These are phyloP conservation scores for Harringtonia lauricola DNA, from an alignment of 2,329 filamentous ascomycete genomes.

Conservation along the genomic window DNA sequence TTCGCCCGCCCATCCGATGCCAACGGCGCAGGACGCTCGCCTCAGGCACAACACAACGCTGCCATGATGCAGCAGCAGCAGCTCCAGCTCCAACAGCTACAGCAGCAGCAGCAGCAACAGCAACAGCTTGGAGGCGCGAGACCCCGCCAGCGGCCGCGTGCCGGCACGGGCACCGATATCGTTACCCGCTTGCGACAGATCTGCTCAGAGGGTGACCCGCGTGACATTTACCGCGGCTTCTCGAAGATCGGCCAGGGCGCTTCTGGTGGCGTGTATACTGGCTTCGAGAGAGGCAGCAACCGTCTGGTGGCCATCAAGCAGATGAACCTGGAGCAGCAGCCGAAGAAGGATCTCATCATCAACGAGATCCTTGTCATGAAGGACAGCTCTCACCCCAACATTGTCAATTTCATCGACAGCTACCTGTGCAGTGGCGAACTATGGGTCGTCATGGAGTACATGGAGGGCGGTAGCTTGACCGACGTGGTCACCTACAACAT, in stretches of 20 bases:
- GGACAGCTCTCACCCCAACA: constrained; percentile 95
- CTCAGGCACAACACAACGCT: constrained; percentile 13
- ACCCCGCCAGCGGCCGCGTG: constrained; percentile 65
- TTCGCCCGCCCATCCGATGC: constrained; percentile 21
- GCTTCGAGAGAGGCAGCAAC: constrained; percentile 74
- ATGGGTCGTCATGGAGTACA: constrained; percentile 99
- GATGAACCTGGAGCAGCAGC: constrained; percentile 98
- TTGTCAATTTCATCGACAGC: constrained; percentile 98
- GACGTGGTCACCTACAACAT: constrained; percentile 99
- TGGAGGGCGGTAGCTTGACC: constrained; percentile 95
- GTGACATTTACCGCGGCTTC: constrained; percentile 73
- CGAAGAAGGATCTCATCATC: constrained; percentile 98
- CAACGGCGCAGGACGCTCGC: constrained; percentile 24
- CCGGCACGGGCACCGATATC: constrained; percentile 74
- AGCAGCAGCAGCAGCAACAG: constrained; percentile 6
- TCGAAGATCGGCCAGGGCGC: constrained; percentile 97
- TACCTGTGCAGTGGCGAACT: constrained; percentile 82
- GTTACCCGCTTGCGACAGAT: constrained; percentile 76
- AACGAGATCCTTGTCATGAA: constrained; percentile 99
- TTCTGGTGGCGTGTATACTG: constrained; percentile 89
- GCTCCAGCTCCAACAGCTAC: constrained; percentile 7
- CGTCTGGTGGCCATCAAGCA: constrained; percentile 96
- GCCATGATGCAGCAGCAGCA: constrained; percentile 7
- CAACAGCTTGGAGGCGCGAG: constrained; percentile 35
- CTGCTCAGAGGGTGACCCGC: constrained; percentile 81